These are phyloP conservation scores for Lanzia echinophila DNA, from an alignment of 2,329 filamentous ascomycete genomes.

Conservation along the genomic window DNA sequence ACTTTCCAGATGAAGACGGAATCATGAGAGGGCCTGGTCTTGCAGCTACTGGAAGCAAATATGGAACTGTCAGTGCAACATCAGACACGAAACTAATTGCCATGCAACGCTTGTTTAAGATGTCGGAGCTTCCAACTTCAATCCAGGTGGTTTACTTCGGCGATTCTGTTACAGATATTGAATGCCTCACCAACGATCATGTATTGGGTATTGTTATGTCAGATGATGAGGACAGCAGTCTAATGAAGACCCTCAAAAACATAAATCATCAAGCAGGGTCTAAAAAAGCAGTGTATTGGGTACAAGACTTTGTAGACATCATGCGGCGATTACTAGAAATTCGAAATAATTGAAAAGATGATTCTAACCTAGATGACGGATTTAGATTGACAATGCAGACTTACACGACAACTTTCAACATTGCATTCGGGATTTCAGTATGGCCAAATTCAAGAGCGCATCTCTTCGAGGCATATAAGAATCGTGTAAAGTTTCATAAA, in stretches of 20 bases:
- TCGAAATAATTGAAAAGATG: no score
- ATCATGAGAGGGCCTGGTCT: constrained; percentile 10
- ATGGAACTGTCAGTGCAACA: constrained; percentile 14
- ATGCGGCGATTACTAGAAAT: no score
- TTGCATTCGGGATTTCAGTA: not conserved
- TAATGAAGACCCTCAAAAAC: constrained; percentile 12
- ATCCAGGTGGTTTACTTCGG: constrained; percentile 25
- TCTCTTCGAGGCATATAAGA: not conserved
- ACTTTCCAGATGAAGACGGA: constrained; percentile 17
- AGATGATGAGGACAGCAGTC: constrained; percentile 13
- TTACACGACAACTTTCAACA: not conserved
- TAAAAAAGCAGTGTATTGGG: not conserved
- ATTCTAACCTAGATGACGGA: no score
- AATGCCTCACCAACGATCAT: constrained; percentile 22
- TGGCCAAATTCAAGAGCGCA: no score
- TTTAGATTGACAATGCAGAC: no score
- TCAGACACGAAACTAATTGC: constrained; percentile 22
- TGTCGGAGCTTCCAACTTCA: constrained; percentile 1
- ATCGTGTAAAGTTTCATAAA: constrained; percentile 5
- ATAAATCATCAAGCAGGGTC: not conserved
- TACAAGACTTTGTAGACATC: not conserved
- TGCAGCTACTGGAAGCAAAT: not conserved
- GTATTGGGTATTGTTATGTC: constrained; percentile 22
- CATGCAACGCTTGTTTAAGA: constrained; percentile 16
- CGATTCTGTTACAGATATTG: constrained; percentile 28